Base-by-base conservation (phyloP, 106 monocot genomes). In the Hemerocallis citrina region DNA sequence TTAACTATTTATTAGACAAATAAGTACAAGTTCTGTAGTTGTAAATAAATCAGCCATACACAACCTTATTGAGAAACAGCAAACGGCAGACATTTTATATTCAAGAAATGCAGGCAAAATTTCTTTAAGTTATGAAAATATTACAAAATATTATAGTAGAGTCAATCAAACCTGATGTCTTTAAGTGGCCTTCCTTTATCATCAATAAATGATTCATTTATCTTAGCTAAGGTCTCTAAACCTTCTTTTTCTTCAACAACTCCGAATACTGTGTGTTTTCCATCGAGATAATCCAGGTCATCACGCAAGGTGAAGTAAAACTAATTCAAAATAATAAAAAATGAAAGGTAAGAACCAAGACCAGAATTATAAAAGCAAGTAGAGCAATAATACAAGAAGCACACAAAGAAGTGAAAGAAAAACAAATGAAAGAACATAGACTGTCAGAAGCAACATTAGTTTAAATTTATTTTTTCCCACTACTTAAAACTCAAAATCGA, bases 261-360 rank as follows among this genome's bases (percentile, higher is more conserved):
- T 14, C 96, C 96, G 77, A 98, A 98, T 34, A 98, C n/a, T 2
- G 91, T 92, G 68, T 98, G 91, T 62, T 91, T 88, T 57, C 74
- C 96, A 72, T 98, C 96, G 66, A 98, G 96, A 79, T 98, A 98
- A 46, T 98, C 96, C 24, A 98, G 71, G 9, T 92, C 88, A 61
- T 98, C 96, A 35, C 87, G 78, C 52, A 98, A 40, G 25, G 96
- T 91, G 61, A 98, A 85, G 56, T 91, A 98, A 43, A 98, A 98
- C 96, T 98, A 68, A 9, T 34, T 33, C 32, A 37, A n/a, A n/a
- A n/a, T n/a, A n/a, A n/a, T 9, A 58, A 41, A 44, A 59, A 17
- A 38, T 40, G 28, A 10, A 66, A 36, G 50, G 21, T 40, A 42
- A 27, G 25, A 48, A 29, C 36, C 22, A 19, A 54, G 17, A 52